phyloP scores from a whole-genome alignment of 345 rosid genomes.

The Orychophragmus violaceus region DNA sequence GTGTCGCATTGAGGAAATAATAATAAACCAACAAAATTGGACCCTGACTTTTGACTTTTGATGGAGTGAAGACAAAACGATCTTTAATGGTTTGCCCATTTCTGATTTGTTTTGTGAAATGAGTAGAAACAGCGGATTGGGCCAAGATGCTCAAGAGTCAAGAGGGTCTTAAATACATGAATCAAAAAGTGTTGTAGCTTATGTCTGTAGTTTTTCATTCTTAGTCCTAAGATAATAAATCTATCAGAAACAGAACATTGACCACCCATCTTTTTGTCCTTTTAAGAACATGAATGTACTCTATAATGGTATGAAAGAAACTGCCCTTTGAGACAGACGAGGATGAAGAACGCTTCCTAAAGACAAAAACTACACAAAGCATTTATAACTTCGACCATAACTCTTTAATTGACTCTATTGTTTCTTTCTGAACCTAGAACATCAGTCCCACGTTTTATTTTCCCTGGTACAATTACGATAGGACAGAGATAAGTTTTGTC shows the following conservation, averaged over 20 bases:
- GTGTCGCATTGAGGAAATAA: background rate
- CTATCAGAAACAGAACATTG: constrained; percentile 1
- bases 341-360: background rate
- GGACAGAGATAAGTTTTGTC: constrained; percentile 9
- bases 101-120: background rate
- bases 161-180: background rate
- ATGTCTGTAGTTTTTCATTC: background rate
- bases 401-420: constrained; percentile 15
- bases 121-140: background rate
- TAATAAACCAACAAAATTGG: background rate
- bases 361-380: constrained; percentile 16
- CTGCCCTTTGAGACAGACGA: background rate
- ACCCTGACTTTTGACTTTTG: background rate
- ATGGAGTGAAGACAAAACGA: no score
- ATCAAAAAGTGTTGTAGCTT: no score
- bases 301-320: background rate
- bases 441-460: constrained; percentile 14
- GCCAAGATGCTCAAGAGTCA: background rate
- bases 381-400: constrained; percentile 25
- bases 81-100: constrained; percentile 9
- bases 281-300: background rate
- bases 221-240: background rate
- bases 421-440: constrained; percentile 20
- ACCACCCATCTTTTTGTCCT: constrained; percentile 12
- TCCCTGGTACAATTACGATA: background rate